Base-by-base conservation (phyloP, 78 protist genomes). In the Dictyostelium intermedium region DNA sequence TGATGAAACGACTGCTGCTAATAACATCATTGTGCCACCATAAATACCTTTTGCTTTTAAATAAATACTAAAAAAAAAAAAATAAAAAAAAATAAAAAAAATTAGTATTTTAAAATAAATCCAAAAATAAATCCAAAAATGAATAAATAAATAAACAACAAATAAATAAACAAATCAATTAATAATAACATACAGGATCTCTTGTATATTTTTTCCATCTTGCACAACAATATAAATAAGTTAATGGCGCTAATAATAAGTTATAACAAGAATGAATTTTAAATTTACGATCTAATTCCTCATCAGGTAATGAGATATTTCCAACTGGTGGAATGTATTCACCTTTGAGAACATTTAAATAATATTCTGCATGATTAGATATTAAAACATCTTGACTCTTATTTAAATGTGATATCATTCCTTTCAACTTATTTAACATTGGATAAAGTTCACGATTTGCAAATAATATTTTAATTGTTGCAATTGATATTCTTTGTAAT, bases 271-370 rank as follows among this genome's bases (percentile, higher is more conserved):
- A 25, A 35, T 89, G 93, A 3, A 80, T 7, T 43, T 60, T 56
- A 83, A 25, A 80, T 20, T 37, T 41, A 18, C 23, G n/a, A n/a
- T 20, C 34, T 5, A 27, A 16, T 18, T 80, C 93, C 43, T 63
- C 66, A 74, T 41, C 18, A 6, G 32, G 47, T 16, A 82, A 60
- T 39, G 39, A 20, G 2, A 83, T 25, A 30, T 50, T 70, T 9
- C 93, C 93, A 47, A 89, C 86, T 9, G 93, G 93, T 43, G 93
- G 93, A 30, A 89, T 80, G 11, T 61, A 89, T 32, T 39, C 39
- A 80, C 93, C 93, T 5, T 69, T 63, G 30, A 89, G 72, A 6
- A 89, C 86, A 80, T 84, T 77, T 7, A 89, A 47, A 47, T 50
- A 89, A 25, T 89, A 83, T 43, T 89, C 93, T 3, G 70, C 69